Evolutionary conservation across 768 basidiomycete genomes (phyloP).

Genomic region (Pleurotus giganteus): DNA sequence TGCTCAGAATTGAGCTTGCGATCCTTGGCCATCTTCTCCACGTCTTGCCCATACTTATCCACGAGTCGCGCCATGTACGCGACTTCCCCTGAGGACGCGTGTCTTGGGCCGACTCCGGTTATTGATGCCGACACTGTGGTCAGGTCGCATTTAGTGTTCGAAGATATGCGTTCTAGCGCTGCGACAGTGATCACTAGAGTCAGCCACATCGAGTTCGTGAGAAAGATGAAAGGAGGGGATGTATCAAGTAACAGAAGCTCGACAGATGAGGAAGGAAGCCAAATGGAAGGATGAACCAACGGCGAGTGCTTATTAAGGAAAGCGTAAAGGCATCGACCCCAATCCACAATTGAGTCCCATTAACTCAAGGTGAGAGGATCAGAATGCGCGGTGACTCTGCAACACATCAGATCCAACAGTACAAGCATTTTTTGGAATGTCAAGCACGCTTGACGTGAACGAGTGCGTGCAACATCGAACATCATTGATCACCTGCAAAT

Average conservation of each 20-base stretch:
- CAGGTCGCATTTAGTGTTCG: slow-evolving; percentile 26
- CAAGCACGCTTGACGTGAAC: slow-evolving; percentile 5
- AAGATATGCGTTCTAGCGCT: slow-evolving; percentile 69
- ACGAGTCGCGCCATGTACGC: slow-evolving; percentile 66
- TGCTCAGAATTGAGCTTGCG: slow-evolving; percentile 79
- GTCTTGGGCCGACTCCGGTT: slow-evolving; percentile 48
- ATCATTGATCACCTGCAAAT: slow-evolving; percentile 1
- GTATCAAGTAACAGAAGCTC: slow-evolving; percentile 17
- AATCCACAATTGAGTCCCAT: not conserved
- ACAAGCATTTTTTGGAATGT: not conserved
- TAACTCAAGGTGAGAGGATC: slow-evolving; percentile 7
- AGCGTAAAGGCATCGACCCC: not conserved
- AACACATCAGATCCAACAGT: slow-evolving; percentile 5
- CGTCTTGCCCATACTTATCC: slow-evolving; percentile 66
- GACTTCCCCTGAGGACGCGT: slow-evolving; percentile 68
- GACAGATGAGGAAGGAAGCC: slow-evolving; percentile 8
- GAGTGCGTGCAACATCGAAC: not conserved
- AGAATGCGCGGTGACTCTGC: not conserved
- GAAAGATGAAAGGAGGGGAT: slow-evolving; percentile 22
- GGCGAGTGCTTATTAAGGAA: not conserved
- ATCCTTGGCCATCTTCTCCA: slow-evolving; percentile 77
- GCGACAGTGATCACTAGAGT: slow-evolving; percentile 10
- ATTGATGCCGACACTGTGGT: slow-evolving; percentile 37
- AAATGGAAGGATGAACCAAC: slow-evolving; percentile 4
- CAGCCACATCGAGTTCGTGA: slow-evolving; percentile 12